Percentiles rank a stretch among this genome's conserved stretches.
phyloP scores from a whole-genome alignment of 1,284 basidiomycete species.

The Cryptococcus wingfieldii region DNA sequence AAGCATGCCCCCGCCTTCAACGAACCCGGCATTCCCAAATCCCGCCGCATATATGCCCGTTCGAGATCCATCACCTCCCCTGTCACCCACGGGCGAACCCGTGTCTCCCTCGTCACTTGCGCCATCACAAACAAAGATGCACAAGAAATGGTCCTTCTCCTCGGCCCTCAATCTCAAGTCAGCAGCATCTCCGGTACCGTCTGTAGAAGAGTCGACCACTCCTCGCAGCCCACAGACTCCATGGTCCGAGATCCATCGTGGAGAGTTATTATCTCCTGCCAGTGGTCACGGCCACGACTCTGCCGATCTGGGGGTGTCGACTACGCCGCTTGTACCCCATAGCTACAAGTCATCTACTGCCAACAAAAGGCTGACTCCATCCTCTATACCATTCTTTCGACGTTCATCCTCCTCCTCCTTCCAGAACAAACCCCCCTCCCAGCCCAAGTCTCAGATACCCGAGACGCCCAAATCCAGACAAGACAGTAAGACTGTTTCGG shows the following conservation, averaged over 20 bases:
- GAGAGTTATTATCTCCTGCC: constrained; percentile 23
- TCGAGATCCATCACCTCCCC: constrained; percentile 5
- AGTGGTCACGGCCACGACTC: constrained; percentile 12
- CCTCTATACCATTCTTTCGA: constrained; percentile 92
- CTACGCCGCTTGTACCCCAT: background rate
- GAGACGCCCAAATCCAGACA: constrained; percentile 19
- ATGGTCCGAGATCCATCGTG: constrained; percentile 29
- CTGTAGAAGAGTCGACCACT: constrained; percentile 9
- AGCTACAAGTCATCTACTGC: constrained; percentile 13
- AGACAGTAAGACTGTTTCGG: background rate
- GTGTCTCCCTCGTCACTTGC: constrained; percentile 1
- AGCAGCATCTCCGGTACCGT: constrained; percentile 19
- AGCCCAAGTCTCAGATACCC: background rate
- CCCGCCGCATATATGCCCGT: background rate
- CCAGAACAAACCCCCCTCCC: constrained; percentile 47
- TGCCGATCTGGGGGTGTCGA: constrained; percentile 4
- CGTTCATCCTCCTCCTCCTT: constrained; percentile 86
- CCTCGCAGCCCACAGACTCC: constrained; percentile 24
- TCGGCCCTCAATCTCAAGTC: constrained; percentile 76
- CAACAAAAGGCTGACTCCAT: constrained; percentile 71
- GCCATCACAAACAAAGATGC: constrained; percentile 41
- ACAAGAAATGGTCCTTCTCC: constrained; percentile 95
- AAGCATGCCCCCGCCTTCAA: background rate
- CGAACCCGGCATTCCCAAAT: background rate
- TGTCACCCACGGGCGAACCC: constrained; percentile 1